Evolutionary conservation across 2,329 filamentous ascomycete genomes (phyloP).

Genomic region (Colletotrichum tropicale): DNA sequence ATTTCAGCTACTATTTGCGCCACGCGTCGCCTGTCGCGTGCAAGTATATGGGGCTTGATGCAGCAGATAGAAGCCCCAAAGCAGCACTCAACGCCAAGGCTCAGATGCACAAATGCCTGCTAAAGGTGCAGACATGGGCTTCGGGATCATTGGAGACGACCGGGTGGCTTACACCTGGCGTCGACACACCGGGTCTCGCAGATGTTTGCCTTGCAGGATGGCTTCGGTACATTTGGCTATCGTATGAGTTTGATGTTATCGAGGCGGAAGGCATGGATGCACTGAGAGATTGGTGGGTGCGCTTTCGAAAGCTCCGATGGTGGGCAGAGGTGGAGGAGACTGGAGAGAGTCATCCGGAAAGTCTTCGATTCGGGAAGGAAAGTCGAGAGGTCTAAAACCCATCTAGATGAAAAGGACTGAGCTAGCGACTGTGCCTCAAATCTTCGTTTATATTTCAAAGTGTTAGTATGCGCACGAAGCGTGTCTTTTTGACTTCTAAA

Average conservation of each 20-base stretch:
- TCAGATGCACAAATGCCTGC: slow-evolving; percentile 1
- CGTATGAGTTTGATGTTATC: slow-evolving; percentile 20
- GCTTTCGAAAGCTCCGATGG: slow-evolving; percentile 22
- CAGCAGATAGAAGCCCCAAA: slow-evolving; percentile 19
- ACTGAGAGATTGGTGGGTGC: slow-evolving; percentile 20
- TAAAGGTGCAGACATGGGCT: slow-evolving; percentile 21
- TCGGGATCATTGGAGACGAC: neutral
- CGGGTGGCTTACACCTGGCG: slow-evolving; percentile 26
- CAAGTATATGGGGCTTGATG: slow-evolving; percentile 1
- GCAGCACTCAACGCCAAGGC: slow-evolving; percentile 16
- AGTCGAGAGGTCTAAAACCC: neutral
- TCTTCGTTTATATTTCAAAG: accelerated
- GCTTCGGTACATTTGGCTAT: slow-evolving; percentile 21
- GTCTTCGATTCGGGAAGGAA: neutral
- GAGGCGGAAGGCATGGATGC: slow-evolving; percentile 14
- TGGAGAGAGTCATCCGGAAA: neutral
- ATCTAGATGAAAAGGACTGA: neutral
- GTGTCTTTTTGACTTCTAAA: neutral
- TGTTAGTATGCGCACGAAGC: neutral
- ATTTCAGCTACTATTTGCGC: slow-evolving; percentile 15
- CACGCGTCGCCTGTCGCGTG: slow-evolving; percentile 20
- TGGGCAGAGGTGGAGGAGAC: slow-evolving; percentile 24
- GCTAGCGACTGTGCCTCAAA: accelerated
- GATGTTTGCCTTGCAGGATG: slow-evolving; percentile 21
- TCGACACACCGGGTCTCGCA: slow-evolving; percentile 21